These are phyloP conservation scores for Neurospora pannonica DNA, from an alignment of 495 filamentous ascomycete genomes.

Conservation along the genomic window DNA sequence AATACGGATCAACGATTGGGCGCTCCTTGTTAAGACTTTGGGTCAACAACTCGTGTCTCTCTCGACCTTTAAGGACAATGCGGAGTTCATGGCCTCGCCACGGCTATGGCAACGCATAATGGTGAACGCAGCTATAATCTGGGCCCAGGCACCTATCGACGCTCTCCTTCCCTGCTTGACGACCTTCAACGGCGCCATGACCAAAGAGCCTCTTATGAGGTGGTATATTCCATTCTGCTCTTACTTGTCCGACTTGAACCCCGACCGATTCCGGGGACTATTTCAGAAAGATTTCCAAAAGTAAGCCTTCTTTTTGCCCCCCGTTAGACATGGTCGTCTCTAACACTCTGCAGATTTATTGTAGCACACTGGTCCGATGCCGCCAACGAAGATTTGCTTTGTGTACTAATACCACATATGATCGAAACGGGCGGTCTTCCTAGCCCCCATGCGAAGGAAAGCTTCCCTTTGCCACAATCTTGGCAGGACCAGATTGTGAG, in stretches of 20 bases:
- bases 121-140: conserved; percentile 55
- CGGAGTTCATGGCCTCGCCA: conserved; percentile 32
- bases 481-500: conserved; percentile 63
- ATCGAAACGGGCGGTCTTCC: conserved; percentile 44
- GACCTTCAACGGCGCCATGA: conserved; percentile 52
- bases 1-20: conserved; percentile 64
- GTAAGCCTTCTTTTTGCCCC: conserved; percentile 26
- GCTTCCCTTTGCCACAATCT: conserved; percentile 50
- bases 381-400: conserved; percentile 56
- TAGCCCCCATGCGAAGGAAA: conserved; percentile 39
- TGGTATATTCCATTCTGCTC: conserved; percentile 81
- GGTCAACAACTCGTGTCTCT: conserved; percentile 43
- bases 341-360: conserved; percentile 49
- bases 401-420: conserved; percentile 59
- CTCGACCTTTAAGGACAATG: conserved; percentile 20
- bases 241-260: conserved; percentile 60
- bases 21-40: conserved; percentile 47
- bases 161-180: conserved; percentile 59
- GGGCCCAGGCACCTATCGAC: conserved; percentile 74
- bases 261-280: conserved; percentile 67
- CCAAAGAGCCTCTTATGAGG: conserved; percentile 48
- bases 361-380: conserved; percentile 57
- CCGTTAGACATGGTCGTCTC: neutral
- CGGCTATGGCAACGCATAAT: conserved; percentile 46
- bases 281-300: conserved; percentile 74